phyloP scores from a whole-genome alignment of 2,329 filamentous ascomycete genomes.

The Triangularia verruculosa region DNA sequence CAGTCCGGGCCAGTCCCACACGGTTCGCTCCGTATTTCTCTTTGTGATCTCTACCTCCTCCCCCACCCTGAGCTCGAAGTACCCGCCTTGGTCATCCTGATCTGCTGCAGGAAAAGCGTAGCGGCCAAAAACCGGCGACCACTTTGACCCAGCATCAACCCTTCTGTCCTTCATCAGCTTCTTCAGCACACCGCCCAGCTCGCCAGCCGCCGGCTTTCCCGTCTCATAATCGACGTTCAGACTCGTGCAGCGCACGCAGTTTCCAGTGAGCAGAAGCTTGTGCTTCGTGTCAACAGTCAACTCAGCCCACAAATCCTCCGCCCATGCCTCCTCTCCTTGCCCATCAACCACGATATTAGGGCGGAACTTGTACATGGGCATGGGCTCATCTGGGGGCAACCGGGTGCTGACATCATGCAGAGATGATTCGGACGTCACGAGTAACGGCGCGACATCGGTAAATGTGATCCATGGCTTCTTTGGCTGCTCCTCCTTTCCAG shows the following conservation, averaged over 20 bases:
- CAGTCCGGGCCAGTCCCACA: conserved; percentile 48
- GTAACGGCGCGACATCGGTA: conserved; percentile 70
- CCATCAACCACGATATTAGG: conserved; percentile 70
- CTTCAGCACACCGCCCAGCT: conserved; percentile 62
- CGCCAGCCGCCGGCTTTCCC: conserved; percentile 55
- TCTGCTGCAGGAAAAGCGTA: conserved; percentile 58
- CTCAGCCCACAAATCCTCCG: conserved; percentile 72
- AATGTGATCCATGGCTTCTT: conserved; percentile 58
- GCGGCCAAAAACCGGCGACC: conserved; percentile 68
- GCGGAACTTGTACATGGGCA: conserved; percentile 68
- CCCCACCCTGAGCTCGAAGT: conserved; percentile 20
- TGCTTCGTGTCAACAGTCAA: conserved; percentile 36
- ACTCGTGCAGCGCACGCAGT: conserved; percentile 66
- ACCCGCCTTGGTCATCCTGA: conserved; percentile 10
- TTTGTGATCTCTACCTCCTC: conserved; percentile 46
- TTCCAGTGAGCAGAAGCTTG: conserved; percentile 60
- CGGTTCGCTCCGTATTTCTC: conserved; percentile 54
- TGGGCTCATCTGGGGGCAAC: conserved; percentile 45
- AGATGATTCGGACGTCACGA: conserved; percentile 68
- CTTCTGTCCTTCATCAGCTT: conserved; percentile 67
- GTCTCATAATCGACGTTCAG: conserved; percentile 70
- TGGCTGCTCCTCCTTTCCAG: conserved; percentile 12
- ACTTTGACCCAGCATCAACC: conserved; percentile 66
- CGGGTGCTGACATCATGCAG: conserved; percentile 62
- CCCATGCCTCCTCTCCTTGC: conserved; percentile 49